phyloP scores from a whole-genome alignment of 805 yeast species.

The Wickerhamiella shivajii region DNA sequence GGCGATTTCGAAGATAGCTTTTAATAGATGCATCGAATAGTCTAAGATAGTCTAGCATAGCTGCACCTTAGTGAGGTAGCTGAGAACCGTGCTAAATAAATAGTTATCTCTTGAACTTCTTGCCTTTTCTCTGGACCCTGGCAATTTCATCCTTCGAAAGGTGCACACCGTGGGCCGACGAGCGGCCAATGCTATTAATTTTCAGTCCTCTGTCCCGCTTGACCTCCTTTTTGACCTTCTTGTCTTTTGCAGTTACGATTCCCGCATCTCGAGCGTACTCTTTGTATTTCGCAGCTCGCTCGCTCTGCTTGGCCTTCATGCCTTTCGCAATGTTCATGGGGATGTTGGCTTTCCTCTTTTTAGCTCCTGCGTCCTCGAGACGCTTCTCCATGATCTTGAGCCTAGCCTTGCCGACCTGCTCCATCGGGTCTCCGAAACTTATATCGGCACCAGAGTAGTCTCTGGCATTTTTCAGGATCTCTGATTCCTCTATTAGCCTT shows the following conservation, averaged over 20 bases:
- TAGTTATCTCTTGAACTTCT: background rate
- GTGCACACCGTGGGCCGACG: slow-evolving; percentile 17
- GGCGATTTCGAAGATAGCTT: no score
- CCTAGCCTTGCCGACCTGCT: slow-evolving; percentile 27
- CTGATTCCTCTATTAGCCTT: slow-evolving; percentile 52
- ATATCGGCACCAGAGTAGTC: slow-evolving; percentile 24
- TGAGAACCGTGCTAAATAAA: background rate
- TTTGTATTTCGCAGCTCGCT: slow-evolving; percentile 40
- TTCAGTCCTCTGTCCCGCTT: slow-evolving; percentile 65
- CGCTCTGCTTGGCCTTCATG: slow-evolving; percentile 44
- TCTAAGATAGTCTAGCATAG: no score
- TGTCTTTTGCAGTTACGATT: slow-evolving; percentile 56
- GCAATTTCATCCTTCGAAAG: slow-evolving; percentile 16
- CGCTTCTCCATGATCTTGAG: slow-evolving; percentile 26
- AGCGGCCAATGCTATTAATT: slow-evolving; percentile 28
- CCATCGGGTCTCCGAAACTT: slow-evolving; percentile 22
- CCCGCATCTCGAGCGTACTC: slow-evolving; percentile 82
- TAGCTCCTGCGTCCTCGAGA: slow-evolving; percentile 23
- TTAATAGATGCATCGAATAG: no score
- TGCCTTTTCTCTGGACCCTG: slow-evolving; percentile 8
- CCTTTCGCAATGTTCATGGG: slow-evolving; percentile 86
- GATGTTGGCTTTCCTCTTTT: slow-evolving; percentile 48
- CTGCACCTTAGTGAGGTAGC: no score
- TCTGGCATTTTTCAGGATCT: slow-evolving; percentile 30
- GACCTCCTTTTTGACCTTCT: slow-evolving; percentile 30